Conservation (phyloP, 2,329 filamentous ascomycete genomes). For the Alternaria conjuncta region DNA sequence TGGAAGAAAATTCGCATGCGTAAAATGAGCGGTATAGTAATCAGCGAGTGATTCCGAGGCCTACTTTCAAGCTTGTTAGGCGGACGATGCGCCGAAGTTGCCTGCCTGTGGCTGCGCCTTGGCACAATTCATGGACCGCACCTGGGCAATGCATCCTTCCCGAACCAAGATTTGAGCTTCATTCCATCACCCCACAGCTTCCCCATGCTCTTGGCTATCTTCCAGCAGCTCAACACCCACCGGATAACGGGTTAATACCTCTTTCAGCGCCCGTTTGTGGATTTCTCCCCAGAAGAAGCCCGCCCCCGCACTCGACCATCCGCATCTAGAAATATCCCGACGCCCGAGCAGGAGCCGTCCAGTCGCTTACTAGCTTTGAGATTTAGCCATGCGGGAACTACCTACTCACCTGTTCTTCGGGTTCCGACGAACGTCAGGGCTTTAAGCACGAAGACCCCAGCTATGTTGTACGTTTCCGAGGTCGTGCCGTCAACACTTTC, state of each 20-base stretch:
- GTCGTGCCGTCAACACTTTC: conserved; percentile 1
- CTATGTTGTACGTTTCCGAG: conserved; percentile 6
- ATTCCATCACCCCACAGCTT: conserved; percentile 1
- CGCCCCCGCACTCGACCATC: conserved; percentile 32
- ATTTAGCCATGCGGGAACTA: conserved; percentile 22
- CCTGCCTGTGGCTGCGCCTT: background rate
- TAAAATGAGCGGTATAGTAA: background rate
- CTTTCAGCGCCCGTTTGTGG: conserved; percentile 17
- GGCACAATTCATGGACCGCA: background rate
- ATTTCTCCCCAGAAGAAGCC: conserved; percentile 15
- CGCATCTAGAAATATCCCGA: conserved; percentile 31
- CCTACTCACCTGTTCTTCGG: conserved; percentile 30
- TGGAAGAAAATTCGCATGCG: background rate
- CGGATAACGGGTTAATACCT: conserved; percentile 13
- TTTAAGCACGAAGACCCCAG: conserved; percentile 6
- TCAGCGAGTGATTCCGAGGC: background rate
- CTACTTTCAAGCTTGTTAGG: background rate
- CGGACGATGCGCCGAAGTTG: background rate
- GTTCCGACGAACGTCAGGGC: conserved; percentile 5
- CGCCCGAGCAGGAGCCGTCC: conserved; percentile 24
- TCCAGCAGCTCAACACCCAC: background rate
- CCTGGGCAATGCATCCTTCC: background rate
- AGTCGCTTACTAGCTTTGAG: conserved; percentile 19
- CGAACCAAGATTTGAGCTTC: background rate
- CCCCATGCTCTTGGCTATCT: background rate